Evolutionary conservation across 1,139 yeast genomes (phyloP).

Genomic region (Zygosaccharomyces sapae): DNA sequence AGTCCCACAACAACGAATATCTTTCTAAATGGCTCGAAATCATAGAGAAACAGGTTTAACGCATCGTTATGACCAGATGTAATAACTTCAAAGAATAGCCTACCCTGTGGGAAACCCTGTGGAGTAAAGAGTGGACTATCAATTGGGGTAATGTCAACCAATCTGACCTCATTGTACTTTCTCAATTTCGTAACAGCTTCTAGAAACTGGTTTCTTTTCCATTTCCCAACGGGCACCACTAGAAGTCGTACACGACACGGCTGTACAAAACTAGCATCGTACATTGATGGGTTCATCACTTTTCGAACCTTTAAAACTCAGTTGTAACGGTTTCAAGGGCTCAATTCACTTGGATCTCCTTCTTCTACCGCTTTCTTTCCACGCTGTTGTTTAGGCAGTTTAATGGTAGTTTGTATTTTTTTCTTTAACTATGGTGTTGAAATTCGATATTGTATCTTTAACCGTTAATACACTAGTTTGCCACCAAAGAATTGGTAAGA

Average conservation of each 20-base stretch:
- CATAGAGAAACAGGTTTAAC: conserved; percentile 59
- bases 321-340: background rate
- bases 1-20: conserved; percentile 62
- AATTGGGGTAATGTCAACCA: conserved; percentile 70
- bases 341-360: background rate
- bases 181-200: conserved; percentile 46
- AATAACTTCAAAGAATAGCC: conserved; percentile 46
- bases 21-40: conserved; percentile 85
- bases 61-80: conserved; percentile 49
- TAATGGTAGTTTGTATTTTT: background rate
- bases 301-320: background rate
- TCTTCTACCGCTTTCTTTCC: background rate
- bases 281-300: conserved; percentile 9
- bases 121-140: conserved; percentile 69
- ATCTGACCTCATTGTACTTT: conserved; percentile 56
- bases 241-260: conserved; percentile 68
- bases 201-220: conserved; percentile 47
- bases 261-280: conserved; percentile 30
- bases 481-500: conserved; percentile 9
- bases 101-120: conserved; percentile 76
- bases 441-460: background rate
- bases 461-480: conserved; percentile 7
- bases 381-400: background rate
- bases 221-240: conserved; percentile 65
- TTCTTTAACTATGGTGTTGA: background rate